These are phyloP conservation scores for Plasmodium adleri DNA, from an alignment of 169 alveolate species.

Conservation along the genomic window DNA sequence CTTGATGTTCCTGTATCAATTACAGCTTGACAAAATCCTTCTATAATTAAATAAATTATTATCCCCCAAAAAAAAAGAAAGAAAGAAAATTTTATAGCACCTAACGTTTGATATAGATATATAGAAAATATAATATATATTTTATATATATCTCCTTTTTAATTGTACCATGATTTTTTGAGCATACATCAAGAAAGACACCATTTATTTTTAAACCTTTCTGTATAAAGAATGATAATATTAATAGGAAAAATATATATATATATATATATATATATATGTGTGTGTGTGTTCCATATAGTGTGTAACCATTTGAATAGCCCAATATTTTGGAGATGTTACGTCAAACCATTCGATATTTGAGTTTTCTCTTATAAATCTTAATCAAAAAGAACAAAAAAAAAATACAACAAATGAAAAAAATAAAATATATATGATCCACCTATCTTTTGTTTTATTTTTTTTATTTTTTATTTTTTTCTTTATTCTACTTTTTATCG, in stretches of 20 bases:
- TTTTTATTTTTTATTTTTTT: neutral
- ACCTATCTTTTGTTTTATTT: neutral
- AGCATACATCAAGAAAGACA: slow-evolving; percentile 55
- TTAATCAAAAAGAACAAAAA: slow-evolving; percentile 5
- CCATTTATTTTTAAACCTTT: slow-evolving; percentile 63
- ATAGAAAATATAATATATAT: neutral
- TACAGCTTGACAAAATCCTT: slow-evolving; percentile 69
- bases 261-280: too few species aligned
- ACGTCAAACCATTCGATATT: slow-evolving; percentile 73
- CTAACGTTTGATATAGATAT: too few species aligned
- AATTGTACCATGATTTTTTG: slow-evolving; percentile 38
- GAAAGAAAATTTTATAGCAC: neutral
- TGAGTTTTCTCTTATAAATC: slow-evolving; percentile 50
- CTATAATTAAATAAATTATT: slow-evolving; percentile 10
- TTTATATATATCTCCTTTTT: slow-evolving; percentile 13
- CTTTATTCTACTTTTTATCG: slow-evolving; percentile 44
- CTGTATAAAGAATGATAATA: slow-evolving; percentile 8
- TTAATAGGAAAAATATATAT: too few species aligned
- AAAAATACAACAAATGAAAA: neutral
- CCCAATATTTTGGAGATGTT: slow-evolving; percentile 71
- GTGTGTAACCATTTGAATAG: slow-evolving; percentile 51
- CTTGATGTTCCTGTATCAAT: slow-evolving; percentile 76
- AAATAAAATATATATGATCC: too few species aligned
- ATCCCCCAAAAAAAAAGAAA: slow-evolving; percentile 1
- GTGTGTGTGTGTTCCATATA: too few species aligned